Conservation (phyloP, 179 eudicot genomes). For the Spinacia oleracea region DNA sequence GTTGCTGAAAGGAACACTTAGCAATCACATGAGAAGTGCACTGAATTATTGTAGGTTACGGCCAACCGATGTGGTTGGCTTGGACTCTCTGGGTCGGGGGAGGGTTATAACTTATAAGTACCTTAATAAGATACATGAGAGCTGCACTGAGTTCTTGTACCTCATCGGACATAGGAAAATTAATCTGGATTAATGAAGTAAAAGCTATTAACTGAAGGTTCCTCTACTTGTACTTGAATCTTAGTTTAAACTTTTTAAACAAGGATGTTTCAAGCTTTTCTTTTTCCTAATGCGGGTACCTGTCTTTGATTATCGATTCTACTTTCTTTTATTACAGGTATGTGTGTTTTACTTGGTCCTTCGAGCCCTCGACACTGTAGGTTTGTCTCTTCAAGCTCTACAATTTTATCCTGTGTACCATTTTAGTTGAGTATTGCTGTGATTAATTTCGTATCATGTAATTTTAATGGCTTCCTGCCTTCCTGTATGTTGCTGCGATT, state of each 20-base stretch:
- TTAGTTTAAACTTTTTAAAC: not conserved
- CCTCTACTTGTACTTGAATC: not conserved
- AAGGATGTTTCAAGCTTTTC: not conserved
- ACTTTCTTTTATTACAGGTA: slow-evolving; percentile 48
- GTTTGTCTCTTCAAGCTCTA: slow-evolving; percentile 43
- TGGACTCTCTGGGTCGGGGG: not conserved
- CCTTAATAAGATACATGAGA: not conserved
- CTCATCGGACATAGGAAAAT: not conserved
- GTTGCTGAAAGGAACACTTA: not conserved
- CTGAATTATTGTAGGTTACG: not conserved
- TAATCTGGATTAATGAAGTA: not conserved
- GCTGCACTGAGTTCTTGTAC: not conserved
- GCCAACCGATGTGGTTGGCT: not conserved
- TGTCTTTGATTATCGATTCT: slow-evolving; percentile 6
- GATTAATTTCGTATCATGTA: not conserved
- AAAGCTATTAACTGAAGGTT: not conserved
- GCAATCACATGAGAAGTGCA: not conserved
- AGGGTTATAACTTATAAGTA: not conserved
- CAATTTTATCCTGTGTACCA: not conserved
- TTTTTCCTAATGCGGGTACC: not conserved
- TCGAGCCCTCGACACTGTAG: slow-evolving; percentile 98
- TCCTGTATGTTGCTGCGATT: not conserved
- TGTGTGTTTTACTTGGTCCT: slow-evolving; percentile 96
- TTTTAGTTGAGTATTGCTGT: not conserved
- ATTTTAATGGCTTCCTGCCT: not conserved